phyloP scores from a whole-genome alignment of 2,329 filamentous ascomycete genomes.

The Clonostachys rosea region DNA sequence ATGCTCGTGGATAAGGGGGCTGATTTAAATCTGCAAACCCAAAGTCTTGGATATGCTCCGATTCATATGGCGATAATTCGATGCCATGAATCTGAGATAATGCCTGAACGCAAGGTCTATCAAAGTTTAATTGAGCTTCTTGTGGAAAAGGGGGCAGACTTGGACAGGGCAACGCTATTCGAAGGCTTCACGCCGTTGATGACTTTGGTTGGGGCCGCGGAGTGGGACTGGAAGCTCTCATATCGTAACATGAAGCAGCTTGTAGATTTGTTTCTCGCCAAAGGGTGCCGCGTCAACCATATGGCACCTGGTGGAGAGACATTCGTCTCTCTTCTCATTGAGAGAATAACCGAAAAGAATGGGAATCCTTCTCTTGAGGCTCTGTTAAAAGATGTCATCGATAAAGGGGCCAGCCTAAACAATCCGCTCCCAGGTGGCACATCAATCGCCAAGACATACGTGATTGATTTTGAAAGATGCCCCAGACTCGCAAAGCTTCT shows the following conservation, averaged over 20 bases:
- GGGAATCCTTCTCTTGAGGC: neutral
- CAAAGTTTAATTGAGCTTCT: neutral
- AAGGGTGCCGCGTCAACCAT: neutral
- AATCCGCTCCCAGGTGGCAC: neutral
- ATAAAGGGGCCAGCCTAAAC: neutral
- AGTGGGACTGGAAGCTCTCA: too few relatives aligned
- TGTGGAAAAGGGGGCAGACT: neutral
- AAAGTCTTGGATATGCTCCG: neutral
- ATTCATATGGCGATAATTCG: neutral
- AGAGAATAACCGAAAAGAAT: neutral
- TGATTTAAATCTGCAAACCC: neutral
- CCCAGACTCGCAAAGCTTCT: neutral
- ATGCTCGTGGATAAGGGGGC: neutral
- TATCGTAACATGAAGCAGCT: neutral
- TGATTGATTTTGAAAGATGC: neutral
- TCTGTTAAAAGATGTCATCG: neutral
- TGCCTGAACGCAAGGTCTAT: neutral
- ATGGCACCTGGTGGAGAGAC: neutral
- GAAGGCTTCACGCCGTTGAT: too few relatives aligned
- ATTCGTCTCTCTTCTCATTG: neutral
- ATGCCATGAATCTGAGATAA: neutral
- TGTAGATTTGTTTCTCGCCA: neutral
- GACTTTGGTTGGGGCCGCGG: too few relatives aligned
- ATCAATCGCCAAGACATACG: neutral
- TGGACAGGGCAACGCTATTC: neutral